phyloP scores from a whole-genome alignment of 768 basidiomycete genomes.

The Tremella fuciformis region DNA sequence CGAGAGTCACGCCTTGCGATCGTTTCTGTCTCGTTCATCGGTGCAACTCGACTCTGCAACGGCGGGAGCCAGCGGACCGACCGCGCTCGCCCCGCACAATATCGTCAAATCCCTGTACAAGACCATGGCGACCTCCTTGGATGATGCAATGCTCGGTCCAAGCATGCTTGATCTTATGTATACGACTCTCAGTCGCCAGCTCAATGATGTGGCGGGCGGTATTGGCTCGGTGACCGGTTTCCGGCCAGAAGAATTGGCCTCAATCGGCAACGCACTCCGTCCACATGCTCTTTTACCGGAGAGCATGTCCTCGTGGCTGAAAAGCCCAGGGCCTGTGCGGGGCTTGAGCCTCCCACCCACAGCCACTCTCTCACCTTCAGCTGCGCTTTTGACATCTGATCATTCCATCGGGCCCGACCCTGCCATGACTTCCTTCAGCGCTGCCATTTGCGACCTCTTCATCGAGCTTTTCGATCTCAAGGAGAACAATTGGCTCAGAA shows the following conservation, averaged over 20 bases:
- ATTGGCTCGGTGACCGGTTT: conserved; percentile 34
- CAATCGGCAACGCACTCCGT: conserved; percentile 14
- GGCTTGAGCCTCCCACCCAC: neutral
- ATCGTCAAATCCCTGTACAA: conserved; percentile 84
- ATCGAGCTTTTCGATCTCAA: conserved; percentile 91
- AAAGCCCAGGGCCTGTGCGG: neutral
- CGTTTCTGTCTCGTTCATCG: conserved; percentile 50
- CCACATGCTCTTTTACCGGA: conserved; percentile 18
- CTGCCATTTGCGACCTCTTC: conserved; percentile 89
- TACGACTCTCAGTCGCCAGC: conserved; percentile 31
- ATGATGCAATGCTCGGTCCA: conserved; percentile 92
- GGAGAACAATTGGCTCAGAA: conserved; percentile 92
- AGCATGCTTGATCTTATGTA: conserved; percentile 45
- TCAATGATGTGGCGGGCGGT: conserved; percentile 29
- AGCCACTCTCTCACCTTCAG: neutral
- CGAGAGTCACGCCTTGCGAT: conserved; percentile 72
- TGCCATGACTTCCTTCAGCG: conserved; percentile 81
- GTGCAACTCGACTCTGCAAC: conserved; percentile 54
- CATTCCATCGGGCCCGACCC: conserved; percentile 80
- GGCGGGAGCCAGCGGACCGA: conserved; percentile 6
- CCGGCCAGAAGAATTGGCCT: conserved; percentile 27
- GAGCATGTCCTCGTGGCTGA: conserved; percentile 13
- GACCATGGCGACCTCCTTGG: conserved; percentile 88
- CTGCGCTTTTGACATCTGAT: neutral
- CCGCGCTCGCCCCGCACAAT: conserved; percentile 50